Conservation (phyloP, 23 red algal genomes). For the Gracilaria vermiculophylla region DNA sequence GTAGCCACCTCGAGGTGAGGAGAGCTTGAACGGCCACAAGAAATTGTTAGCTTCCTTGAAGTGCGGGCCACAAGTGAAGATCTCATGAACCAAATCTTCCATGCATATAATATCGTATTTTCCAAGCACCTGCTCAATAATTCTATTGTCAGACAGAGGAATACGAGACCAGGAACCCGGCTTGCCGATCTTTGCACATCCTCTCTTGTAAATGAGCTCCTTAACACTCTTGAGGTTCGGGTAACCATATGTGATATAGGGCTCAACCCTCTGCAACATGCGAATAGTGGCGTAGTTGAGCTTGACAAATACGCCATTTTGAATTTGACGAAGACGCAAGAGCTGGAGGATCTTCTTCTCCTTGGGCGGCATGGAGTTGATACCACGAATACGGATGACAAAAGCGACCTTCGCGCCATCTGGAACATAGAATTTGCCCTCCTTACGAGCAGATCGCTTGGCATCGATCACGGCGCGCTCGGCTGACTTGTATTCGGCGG, state of each 20-base stretch:
- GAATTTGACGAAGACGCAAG: slow-evolving; percentile 92
- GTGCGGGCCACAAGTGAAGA: slow-evolving; percentile 89
- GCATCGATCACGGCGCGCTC: slow-evolving; percentile 83
- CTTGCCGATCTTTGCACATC: slow-evolving; percentile 88
- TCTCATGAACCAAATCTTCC: slow-evolving; percentile 98
- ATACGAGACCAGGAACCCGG: slow-evolving; percentile 81
- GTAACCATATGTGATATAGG: slow-evolving; percentile 98
- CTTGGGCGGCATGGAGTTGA: slow-evolving; percentile 91
- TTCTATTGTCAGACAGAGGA: slow-evolving; percentile 85
- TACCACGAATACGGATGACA: slow-evolving; percentile 96
- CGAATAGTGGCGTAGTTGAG: slow-evolving; percentile 96
- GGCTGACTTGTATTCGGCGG: slow-evolving; percentile 74
- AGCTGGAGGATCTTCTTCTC: slow-evolving; percentile 90
- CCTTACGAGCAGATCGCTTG: slow-evolving; percentile 75
- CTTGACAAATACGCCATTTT: slow-evolving; percentile 98
- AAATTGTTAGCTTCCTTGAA: slow-evolving; percentile 97
- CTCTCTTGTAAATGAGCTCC: slow-evolving; percentile 97
- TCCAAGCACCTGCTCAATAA: slow-evolving; percentile 87
- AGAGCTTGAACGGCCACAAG: slow-evolving; percentile 96
- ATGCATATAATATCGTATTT: slow-evolving; percentile 92
- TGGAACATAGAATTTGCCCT: slow-evolving; percentile 97
- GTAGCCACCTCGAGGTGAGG: slow-evolving; percentile 92
- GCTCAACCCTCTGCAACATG: slow-evolving; percentile 96
- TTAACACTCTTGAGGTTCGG: slow-evolving; percentile 95
- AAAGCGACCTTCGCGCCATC: slow-evolving; percentile 95